These are phyloP conservation scores for Wickerhamiella slavikovae DNA, from an alignment of 805 yeast species.

Conservation along the genomic window DNA sequence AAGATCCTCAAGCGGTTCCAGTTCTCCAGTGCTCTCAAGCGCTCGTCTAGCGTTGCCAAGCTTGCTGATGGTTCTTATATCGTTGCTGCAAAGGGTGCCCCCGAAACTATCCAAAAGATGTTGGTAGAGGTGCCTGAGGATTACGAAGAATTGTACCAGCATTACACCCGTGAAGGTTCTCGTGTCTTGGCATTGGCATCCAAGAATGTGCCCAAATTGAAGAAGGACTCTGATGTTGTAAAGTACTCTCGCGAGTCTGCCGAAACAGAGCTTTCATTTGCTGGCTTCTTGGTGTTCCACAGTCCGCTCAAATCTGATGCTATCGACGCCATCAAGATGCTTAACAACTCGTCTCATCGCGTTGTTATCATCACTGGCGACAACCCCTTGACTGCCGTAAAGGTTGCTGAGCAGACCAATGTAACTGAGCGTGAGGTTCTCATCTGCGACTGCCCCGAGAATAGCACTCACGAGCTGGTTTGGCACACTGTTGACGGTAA, in stretches of 20 bases:
- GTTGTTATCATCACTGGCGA: conserved; percentile 98
- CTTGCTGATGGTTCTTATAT: conserved; percentile 32
- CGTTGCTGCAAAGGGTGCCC: conserved; percentile 93
- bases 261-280: conserved; percentile 58
- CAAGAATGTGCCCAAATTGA: conserved; percentile 30
- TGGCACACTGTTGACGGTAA: conserved; percentile 80
- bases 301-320: conserved; percentile 95
- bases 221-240: conserved; percentile 20
- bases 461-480: conserved; percentile 38
- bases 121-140: conserved; percentile 45
- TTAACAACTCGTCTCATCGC: conserved; percentile 88
- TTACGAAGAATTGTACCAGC: conserved; percentile 71
- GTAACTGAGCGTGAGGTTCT: conserved; percentile 70
- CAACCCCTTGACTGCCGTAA: conserved; percentile 94
- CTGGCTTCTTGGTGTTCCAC: conserved; percentile 89
- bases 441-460: conserved; percentile 71
- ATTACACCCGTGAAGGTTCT: conserved; percentile 86
- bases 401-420: conserved; percentile 83
- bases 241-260: conserved; percentile 53
- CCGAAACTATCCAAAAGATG: conserved; percentile 80
- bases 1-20: conserved; percentile 83
- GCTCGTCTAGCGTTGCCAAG: conserved; percentile 72
- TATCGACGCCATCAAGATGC: conserved; percentile 69
- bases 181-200: conserved; percentile 92
- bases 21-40: conserved; percentile 84